phyloP scores from a whole-genome alignment of 805 yeast species.

The Ogataea salicorniae region DNA sequence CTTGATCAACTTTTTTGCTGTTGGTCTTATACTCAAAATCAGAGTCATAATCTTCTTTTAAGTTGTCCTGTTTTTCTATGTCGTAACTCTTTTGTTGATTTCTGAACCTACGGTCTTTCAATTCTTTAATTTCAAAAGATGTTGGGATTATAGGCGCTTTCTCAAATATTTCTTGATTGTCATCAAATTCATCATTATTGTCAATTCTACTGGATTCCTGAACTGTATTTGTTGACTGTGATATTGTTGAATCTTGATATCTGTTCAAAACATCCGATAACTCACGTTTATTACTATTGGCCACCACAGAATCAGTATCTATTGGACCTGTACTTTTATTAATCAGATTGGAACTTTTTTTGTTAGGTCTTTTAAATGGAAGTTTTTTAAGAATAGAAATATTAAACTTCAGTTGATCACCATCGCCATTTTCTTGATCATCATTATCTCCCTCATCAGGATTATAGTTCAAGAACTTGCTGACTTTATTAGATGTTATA shows the following conservation, averaged over 20 bases:
- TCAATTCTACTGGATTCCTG: neutral
- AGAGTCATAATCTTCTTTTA: constrained; percentile 18
- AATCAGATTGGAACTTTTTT: too few relatives aligned
- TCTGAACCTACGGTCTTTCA: constrained; percentile 20
- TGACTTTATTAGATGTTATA: neutral
- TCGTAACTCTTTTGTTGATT: constrained; percentile 6
- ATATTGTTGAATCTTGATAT: neutral
- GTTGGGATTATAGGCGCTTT: constrained; percentile 14
- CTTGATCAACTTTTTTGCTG: constrained; percentile 3
- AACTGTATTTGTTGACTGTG: neutral
- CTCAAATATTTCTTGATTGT: neutral
- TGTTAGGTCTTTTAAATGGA: neutral
- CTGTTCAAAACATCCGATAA: constrained; percentile 1
- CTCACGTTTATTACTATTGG: neutral
- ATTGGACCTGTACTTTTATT: neutral
- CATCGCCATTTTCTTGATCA: neutral
- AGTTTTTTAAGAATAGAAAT: neutral
- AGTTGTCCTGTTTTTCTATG: constrained; percentile 14
- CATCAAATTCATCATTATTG: neutral
- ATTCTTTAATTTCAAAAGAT: constrained; percentile 13
- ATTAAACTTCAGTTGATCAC: neutral
- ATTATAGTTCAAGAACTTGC: neutral
- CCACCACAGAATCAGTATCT: neutral
- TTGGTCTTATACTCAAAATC: constrained; percentile 11
- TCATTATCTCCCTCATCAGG: neutral